Evolutionary conservation across 352 stramenopile genomes (phyloP).

Genomic region (Thraustochytrium sp.): DNA sequence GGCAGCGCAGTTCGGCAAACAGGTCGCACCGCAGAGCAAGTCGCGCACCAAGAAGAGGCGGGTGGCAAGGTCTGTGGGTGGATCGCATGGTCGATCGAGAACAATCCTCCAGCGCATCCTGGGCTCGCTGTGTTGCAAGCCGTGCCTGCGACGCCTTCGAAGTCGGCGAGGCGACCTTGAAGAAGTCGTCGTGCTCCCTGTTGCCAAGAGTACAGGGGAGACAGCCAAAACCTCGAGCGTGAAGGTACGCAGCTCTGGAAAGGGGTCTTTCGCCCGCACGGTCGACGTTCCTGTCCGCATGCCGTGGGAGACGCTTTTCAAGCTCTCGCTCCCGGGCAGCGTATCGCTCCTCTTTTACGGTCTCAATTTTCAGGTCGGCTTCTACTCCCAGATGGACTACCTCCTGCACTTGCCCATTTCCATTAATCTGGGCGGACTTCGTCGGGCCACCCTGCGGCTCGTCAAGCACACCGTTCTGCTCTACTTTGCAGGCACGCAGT

Average conservation of each 20-base stretch:
- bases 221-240: no score
- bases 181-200: no score
- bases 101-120: no score
- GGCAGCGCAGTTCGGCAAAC: background rate
- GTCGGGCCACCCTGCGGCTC: constrained; percentile 6
- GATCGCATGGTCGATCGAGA: no score
- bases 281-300: background rate
- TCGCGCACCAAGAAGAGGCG: background rate
- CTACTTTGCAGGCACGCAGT: background rate
- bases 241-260: background rate
- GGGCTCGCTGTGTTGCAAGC: no score
- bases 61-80: background rate
- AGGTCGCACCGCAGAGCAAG: background rate
- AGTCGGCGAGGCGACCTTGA: no score
- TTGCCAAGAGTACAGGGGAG: no score
- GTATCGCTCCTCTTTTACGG: background rate
- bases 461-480: constrained; percentile 6
- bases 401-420: background rate
- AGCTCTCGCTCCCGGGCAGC: background rate
- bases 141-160: no score
- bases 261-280: background rate
- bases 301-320: background rate
- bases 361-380: constrained; percentile 1
- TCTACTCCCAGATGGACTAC: background rate
- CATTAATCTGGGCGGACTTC: background rate